Conservation (phyloP, 2,329 filamentous ascomycete species). For the Xylariaceae sp. region DNA sequence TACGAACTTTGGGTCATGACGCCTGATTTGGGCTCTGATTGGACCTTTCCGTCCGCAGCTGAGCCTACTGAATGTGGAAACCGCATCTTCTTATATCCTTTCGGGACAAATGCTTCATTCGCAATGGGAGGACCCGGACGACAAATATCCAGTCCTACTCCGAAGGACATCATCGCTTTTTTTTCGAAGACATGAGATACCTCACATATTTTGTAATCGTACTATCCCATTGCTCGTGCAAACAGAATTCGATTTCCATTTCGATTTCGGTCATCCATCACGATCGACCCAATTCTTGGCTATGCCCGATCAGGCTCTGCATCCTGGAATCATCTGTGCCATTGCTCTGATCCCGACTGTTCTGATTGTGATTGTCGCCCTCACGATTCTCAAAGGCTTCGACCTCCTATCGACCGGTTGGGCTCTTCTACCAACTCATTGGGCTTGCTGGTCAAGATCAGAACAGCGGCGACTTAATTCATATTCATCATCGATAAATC, state of each 20-base stretch:
- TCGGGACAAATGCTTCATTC: neutral
- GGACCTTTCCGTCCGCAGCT: constrained; percentile 16
- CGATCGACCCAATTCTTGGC: constrained; percentile 19
- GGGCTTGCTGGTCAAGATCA: constrained; percentile 6
- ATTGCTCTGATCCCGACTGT: constrained; percentile 37
- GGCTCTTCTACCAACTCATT: constrained; percentile 15
- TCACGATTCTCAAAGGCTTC: constrained; percentile 34
- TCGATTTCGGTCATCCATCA: constrained; percentile 24
- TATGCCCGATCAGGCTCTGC: constrained; percentile 28
- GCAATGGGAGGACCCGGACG: constrained; percentile 20
- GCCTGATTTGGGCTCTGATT: constrained; percentile 23
- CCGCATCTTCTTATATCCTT: constrained; percentile 5
- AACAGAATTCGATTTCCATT: constrained; percentile 23
- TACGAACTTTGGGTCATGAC: constrained; percentile 50
- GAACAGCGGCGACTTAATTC: neutral
- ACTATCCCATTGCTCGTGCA: constrained; percentile 13
- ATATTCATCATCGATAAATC: neutral
- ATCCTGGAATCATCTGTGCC: constrained; percentile 29
- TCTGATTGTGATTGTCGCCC: constrained; percentile 41
- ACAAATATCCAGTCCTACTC: constrained; percentile 10
- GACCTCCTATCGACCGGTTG: constrained; percentile 22
- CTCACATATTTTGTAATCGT: constrained; percentile 20
- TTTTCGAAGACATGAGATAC: constrained; percentile 18
- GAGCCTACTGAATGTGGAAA: constrained; percentile 12
- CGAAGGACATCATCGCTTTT: neutral